Evolutionary conservation across 2,329 filamentous ascomycete species (phyloP).

Genomic region (Trichoderma cornu-damae): DNA sequence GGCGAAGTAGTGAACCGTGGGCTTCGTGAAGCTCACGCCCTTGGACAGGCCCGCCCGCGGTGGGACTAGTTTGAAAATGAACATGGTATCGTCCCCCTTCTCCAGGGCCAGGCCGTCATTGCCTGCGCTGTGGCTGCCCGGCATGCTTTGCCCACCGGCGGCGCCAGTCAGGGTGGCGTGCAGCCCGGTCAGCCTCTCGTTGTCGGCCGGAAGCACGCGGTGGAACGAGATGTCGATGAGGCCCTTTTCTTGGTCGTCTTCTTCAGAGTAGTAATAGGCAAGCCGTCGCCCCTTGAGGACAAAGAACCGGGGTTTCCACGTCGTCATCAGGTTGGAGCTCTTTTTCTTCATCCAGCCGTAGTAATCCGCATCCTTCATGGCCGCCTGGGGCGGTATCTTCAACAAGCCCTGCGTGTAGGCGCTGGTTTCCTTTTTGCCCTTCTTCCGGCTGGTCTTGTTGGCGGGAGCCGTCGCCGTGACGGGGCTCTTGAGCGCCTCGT

Average conservation of each 20-base stretch:
- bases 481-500: conserved; percentile 56
- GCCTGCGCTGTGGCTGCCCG: conserved; percentile 52
- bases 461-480: conserved; percentile 45
- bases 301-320: conserved; percentile 96
- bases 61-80: conserved; percentile 97
- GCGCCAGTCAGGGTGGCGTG: conserved; percentile 89
- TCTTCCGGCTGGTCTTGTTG: conserved; percentile 53
- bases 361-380: conserved; percentile 83
- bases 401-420: conserved; percentile 84
- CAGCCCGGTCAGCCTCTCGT: conserved; percentile 81
- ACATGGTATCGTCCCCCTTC: conserved; percentile 65
- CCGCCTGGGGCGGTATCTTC: conserved; percentile 75
- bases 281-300: conserved; percentile 85
- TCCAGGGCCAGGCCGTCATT: conserved; percentile 33
- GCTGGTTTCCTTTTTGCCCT: conserved; percentile 90
- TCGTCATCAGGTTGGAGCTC: conserved; percentile 91
- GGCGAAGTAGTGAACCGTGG: conserved; percentile 95
- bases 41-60: conserved; percentile 81
- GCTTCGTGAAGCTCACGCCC: conserved; percentile 95
- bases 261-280: conserved; percentile 93
- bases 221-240: conserved; percentile 97
- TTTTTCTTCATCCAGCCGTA: conserved; percentile 99
- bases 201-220: conserved; percentile 89
- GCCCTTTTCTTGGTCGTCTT: conserved; percentile 87
- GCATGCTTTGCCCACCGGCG: conserved; percentile 42